phyloP scores from a whole-genome alignment of 2,329 filamentous ascomycete genomes.

The Aspergillus unguis region DNA sequence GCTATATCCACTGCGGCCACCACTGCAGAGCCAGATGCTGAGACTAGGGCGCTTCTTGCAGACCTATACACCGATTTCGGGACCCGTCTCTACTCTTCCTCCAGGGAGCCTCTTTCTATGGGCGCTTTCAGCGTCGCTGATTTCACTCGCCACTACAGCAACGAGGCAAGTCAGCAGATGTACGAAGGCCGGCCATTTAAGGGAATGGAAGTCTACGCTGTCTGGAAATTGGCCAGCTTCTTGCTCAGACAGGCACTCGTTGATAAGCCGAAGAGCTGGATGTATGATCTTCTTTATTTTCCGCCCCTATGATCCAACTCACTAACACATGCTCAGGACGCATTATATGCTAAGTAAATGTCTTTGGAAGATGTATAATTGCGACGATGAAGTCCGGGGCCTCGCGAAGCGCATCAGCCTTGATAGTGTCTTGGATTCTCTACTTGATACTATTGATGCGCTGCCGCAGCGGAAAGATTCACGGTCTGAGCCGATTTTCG shows the following conservation, averaged over 20 bases:
- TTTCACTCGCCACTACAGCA: conserved; percentile 61
- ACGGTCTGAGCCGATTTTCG: conserved; percentile 71
- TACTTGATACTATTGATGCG: conserved; percentile 59
- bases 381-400: conserved; percentile 41
- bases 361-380: conserved; percentile 66
- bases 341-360: conserved; percentile 70
- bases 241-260: conserved; percentile 59
- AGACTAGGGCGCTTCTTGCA: conserved; percentile 56
- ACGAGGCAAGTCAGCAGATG: conserved; percentile 51
- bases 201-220: conserved; percentile 56
- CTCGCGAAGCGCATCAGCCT: conserved; percentile 33
- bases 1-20: conserved; percentile 61
- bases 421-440: conserved; percentile 54
- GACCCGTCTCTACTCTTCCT: conserved; percentile 65
- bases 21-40: conserved; percentile 52
- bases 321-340: conserved; percentile 40
- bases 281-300: conserved; percentile 41
- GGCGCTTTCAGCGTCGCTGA: conserved; percentile 61
- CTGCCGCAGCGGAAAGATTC: conserved; percentile 60
- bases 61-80: conserved; percentile 68
- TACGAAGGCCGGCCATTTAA: conserved; percentile 57
- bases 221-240: conserved; percentile 63
- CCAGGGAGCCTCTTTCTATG: conserved; percentile 66
- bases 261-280: conserved; percentile 61
- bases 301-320: neutral